Percentiles rank a stretch among this genome's conserved stretches.
Evolutionary conservation across 306 rosid species (phyloP).

Genomic region (Quercus variabilis): DNA sequence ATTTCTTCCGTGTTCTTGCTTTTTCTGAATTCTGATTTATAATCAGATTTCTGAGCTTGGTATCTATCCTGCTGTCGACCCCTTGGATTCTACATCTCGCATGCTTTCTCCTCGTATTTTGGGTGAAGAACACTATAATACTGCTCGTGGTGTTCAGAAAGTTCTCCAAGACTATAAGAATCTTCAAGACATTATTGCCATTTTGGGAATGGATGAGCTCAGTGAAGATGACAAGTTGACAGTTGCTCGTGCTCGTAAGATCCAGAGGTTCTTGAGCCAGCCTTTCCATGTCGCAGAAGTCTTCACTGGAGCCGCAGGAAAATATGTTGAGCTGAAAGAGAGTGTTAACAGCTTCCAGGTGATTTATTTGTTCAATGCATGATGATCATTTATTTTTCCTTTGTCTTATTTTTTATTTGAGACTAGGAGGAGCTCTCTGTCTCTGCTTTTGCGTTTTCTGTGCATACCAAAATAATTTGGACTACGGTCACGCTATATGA

Average conservation of each 20-base stretch:
- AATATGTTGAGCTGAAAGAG: slow-evolving; percentile 93
- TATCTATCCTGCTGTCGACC: slow-evolving; percentile 96
- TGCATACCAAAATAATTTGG: too few species aligned
- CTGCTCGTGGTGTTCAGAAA: slow-evolving; percentile 98
- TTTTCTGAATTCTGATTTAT: background rate
- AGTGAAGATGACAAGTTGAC: slow-evolving; percentile 98
- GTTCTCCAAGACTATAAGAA: slow-evolving; percentile 96
- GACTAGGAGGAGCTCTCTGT: too few species aligned
- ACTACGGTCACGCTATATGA: too few species aligned
- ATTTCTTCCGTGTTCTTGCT: background rate
- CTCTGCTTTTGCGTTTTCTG: too few species aligned
- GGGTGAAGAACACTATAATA: slow-evolving; percentile 86
- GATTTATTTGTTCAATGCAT: background rate
- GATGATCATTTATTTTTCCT: background rate
- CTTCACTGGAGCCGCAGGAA: slow-evolving; percentile 99
- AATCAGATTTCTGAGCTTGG: slow-evolving; percentile 93
- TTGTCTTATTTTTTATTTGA: too few species aligned
- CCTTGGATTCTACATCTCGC: slow-evolving; percentile 95
- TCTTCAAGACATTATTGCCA: slow-evolving; percentile 98
- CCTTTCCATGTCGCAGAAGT: slow-evolving; percentile 99
- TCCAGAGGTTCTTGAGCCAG: slow-evolving; percentile 81
- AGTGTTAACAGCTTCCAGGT: slow-evolving; percentile 88
- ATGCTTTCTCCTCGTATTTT: slow-evolving; percentile 98
- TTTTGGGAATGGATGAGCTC: slow-evolving; percentile 99
- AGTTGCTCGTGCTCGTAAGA: slow-evolving; percentile 97